phyloP scores from a whole-genome alignment of 805 yeast genomes.

The Hemisphaericaspora nanyangensis region DNA sequence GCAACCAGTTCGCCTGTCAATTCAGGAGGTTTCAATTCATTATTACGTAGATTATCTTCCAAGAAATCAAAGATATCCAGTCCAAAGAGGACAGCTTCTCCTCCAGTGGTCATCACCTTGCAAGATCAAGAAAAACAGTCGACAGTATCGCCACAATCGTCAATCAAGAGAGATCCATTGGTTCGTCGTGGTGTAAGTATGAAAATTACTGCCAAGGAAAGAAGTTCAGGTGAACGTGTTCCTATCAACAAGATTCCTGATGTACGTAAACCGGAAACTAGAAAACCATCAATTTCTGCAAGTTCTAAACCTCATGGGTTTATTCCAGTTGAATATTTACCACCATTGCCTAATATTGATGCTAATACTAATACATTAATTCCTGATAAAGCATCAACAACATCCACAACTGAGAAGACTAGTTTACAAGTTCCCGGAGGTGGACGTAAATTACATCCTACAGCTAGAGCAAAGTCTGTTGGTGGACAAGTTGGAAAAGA shows the following conservation, averaged over 20 bases:
- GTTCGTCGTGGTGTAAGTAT: conserved; percentile 60
- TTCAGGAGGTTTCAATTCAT: conserved; percentile 22
- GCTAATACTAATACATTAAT: conserved; percentile 22
- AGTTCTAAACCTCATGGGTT: conserved; percentile 32
- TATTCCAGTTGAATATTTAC: conserved; percentile 40
- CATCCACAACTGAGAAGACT: not conserved
- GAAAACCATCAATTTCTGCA: conserved; percentile 19
- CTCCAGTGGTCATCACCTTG: not conserved
- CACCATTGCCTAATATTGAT: conserved; percentile 42
- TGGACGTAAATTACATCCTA: conserved; percentile 56
- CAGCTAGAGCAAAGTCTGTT: conserved; percentile 83
- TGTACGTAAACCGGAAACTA: conserved; percentile 48
- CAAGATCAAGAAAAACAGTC: conserved; percentile 5
- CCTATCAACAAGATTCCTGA: not conserved
- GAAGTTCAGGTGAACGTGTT: conserved; percentile 17
- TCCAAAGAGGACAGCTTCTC: conserved; percentile 8
- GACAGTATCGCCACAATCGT: conserved; percentile 11
- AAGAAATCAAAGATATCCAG: conserved; percentile 22
- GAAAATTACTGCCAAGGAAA: conserved; percentile 58
- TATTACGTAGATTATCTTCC: conserved; percentile 34
- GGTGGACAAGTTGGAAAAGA: conserved; percentile 73
- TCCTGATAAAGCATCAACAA: conserved; percentile 5
- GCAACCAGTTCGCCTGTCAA: conserved; percentile 15
- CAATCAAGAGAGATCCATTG: conserved; percentile 31
- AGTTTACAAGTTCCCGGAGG: conserved; percentile 8